These are phyloP conservation scores for Psidium friedrichsthalianum DNA, from an alignment of 345 rosid species.

Conservation along the genomic window DNA sequence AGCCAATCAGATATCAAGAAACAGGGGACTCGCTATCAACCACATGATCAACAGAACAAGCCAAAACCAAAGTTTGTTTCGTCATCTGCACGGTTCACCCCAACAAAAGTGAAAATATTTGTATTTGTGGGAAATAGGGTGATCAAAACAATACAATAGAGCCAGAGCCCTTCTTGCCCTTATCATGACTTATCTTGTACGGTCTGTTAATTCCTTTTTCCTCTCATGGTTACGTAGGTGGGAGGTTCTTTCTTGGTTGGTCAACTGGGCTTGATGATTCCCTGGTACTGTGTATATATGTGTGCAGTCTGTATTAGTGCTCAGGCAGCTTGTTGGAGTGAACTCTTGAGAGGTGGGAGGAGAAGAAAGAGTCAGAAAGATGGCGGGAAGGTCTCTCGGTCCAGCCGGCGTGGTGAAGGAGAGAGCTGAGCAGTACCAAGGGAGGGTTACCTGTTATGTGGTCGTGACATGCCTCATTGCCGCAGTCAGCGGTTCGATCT, in stretches of 20 bases:
- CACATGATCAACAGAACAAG: neutral
- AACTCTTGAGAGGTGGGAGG: neutral
- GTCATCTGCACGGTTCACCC: neutral
- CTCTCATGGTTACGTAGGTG: neutral
- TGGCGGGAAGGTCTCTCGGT: slow-evolving; percentile 76
- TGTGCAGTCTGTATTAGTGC: neutral
- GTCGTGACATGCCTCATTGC: slow-evolving; percentile 59
- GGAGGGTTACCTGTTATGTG: slow-evolving; percentile 65
- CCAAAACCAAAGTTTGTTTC: neutral
- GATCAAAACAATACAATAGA: neutral
- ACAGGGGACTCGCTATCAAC: neutral
- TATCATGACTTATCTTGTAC: neutral
- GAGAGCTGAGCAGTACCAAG: slow-evolving; percentile 68
- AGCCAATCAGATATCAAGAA: neutral
- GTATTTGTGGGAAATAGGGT: neutral
- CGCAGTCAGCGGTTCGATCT: slow-evolving; percentile 79
- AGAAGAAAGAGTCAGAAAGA: slow-evolving; percentile 4
- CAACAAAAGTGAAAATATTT: too few relatives aligned
- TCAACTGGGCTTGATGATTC: neutral
- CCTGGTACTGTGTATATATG: neutral
- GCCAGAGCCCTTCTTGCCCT: neutral
- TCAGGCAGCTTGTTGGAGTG: neutral
- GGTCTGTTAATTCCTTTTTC: neutral
- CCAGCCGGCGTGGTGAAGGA: slow-evolving; percentile 80
- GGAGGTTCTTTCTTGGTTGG: neutral